Evolutionary conservation across 202 grass and related monocot species (phyloP).

Genomic region (Setaria viridis): DNA sequence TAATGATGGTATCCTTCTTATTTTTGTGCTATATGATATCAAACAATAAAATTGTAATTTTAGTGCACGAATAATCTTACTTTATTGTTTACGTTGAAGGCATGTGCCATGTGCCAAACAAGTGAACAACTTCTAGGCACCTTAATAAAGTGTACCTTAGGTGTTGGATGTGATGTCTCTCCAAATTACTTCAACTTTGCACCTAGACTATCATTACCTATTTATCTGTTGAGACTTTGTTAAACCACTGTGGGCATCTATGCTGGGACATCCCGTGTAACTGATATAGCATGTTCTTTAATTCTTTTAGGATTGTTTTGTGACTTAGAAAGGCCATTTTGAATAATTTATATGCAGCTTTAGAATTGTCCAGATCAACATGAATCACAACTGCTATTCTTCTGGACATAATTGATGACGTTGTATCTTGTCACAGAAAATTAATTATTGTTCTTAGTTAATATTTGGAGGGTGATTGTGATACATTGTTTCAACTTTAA

Average conservation of each 20-base stretch:
- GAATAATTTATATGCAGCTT: constrained; percentile 1
- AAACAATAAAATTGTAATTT: constrained; percentile 8
- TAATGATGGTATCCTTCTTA: neutral
- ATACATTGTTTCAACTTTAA: constrained; percentile 28
- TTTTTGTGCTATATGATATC: neutral
- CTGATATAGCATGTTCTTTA: neutral
- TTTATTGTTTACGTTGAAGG: constrained; percentile 8
- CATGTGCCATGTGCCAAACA: neutral
- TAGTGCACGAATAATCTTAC: neutral
- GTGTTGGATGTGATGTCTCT: constrained; percentile 21
- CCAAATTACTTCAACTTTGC: neutral
- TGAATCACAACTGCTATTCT: constrained; percentile 18
- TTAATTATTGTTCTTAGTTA: neutral
- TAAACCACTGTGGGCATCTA: neutral
- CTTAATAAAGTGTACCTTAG: neutral
- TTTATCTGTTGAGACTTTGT: constrained; percentile 9
- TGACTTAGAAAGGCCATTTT: neutral
- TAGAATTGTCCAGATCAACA: neutral
- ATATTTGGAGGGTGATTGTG: constrained; percentile 34
- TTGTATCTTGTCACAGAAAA: constrained; percentile 9
- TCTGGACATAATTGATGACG: constrained; percentile 28
- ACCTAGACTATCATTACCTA: neutral
- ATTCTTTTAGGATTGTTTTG: constrained; percentile 11
- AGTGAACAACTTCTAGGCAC: neutral
- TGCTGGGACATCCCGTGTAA: constrained; percentile 8